These are phyloP conservation scores for Daldinia sp. DNA, from an alignment of 2,329 filamentous ascomycete genomes.

Conservation along the genomic window DNA sequence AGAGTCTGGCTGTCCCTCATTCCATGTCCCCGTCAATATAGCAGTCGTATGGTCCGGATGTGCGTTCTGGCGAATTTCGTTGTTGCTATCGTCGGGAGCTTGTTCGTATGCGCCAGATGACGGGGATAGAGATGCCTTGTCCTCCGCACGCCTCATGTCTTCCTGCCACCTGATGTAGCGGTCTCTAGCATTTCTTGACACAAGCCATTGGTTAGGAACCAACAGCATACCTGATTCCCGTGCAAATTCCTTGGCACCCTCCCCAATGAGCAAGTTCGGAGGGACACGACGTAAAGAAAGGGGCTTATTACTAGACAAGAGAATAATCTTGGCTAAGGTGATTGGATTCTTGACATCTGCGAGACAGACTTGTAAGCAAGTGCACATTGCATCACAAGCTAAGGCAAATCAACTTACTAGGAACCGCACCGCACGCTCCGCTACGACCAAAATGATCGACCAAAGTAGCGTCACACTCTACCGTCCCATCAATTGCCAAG, in stretches of 20 bases:
- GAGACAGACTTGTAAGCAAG: constrained; percentile 12
- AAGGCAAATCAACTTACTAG: constrained; percentile 70
- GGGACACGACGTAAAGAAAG: constrained; percentile 90
- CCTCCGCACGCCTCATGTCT: constrained; percentile 75
- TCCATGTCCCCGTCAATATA: constrained; percentile 69
- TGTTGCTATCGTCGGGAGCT: constrained; percentile 16
- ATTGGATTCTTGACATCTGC: constrained; percentile 94
- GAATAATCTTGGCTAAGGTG: constrained; percentile 82
- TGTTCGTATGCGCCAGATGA: constrained; percentile 43
- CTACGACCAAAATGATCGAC: constrained; percentile 92
- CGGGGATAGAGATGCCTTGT: constrained; percentile 54
- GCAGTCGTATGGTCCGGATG: constrained; percentile 66
- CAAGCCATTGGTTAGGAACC: constrained; percentile 78
- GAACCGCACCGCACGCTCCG: constrained; percentile 90
- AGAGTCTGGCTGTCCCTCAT: constrained; percentile 72
- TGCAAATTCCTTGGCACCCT: constrained; percentile 89
- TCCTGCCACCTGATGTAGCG: constrained; percentile 83
- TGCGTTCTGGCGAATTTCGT: constrained; percentile 40
- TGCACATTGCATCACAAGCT: constrained; percentile 4
- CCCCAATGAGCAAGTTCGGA: constrained; percentile 88
- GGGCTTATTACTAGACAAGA: constrained; percentile 80
- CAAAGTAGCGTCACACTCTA: constrained; percentile 94
- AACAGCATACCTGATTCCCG: constrained; percentile 79
- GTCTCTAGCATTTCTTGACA: constrained; percentile 83
- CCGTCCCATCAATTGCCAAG: constrained; percentile 86